phyloP scores from a whole-genome alignment of 164 flowering plant species.

The Liquidambar formosana region DNA sequence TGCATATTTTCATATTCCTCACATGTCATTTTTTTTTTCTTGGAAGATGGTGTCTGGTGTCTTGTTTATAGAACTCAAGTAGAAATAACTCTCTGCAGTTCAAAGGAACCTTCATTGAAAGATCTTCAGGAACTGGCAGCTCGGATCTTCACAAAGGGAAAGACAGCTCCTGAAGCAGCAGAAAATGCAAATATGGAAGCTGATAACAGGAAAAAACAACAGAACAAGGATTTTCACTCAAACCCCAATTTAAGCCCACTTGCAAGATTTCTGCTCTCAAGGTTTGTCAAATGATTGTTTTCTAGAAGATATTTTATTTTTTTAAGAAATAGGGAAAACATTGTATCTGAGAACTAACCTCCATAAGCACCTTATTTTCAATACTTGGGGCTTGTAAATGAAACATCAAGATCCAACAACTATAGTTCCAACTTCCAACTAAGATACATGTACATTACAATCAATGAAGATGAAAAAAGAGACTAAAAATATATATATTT shows the following conservation, averaged over 20 bases:
- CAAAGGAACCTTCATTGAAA: slow-evolving; percentile 72
- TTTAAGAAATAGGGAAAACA: not conserved
- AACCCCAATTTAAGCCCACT: slow-evolving; percentile 78
- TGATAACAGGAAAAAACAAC: slow-evolving; percentile 52
- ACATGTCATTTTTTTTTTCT: not conserved
- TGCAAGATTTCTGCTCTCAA: slow-evolving; percentile 79
- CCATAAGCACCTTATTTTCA: no score
- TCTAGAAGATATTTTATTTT: not conserved
- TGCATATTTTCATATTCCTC: not conserved
- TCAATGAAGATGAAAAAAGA: no score
- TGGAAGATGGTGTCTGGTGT: not conserved
- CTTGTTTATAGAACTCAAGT: slow-evolving; percentile 6
- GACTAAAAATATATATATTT: no score
- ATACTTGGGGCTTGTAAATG: no score
- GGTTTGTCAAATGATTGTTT: slow-evolving; percentile 45
- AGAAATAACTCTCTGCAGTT: slow-evolving; percentile 43
- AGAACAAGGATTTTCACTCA: slow-evolving; percentile 47
- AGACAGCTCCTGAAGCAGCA: slow-evolving; percentile 27
- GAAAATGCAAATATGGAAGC: slow-evolving; percentile 40
- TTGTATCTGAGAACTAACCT: no score
- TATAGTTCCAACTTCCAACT: no score
- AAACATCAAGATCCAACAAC: no score
- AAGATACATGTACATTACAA: no score
- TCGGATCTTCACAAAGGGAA: slow-evolving; percentile 48
- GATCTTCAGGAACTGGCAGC: slow-evolving; percentile 75